Base-by-base conservation (phyloP, 805 yeast species). In the Candida corydali region DNA sequence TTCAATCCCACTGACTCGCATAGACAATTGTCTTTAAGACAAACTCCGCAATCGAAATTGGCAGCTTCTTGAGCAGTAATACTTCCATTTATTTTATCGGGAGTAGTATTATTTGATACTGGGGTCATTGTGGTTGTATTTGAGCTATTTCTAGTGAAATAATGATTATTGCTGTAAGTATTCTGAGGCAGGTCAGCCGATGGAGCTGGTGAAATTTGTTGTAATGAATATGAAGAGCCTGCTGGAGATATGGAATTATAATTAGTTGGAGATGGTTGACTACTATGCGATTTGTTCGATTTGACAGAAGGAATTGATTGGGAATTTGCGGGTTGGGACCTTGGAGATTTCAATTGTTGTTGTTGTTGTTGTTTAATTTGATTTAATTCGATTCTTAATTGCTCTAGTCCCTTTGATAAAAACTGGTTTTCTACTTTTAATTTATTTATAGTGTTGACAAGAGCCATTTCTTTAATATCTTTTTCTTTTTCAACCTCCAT, bases 401-500 rank as follows among this genome's bases (percentile, higher is more conserved):
- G 70, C n/a, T 72, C 73, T 37, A 73, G 45, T 20, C 58, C 55
- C 43, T 67, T 65, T 40, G 64, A 45, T 25, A 76, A 51, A 28
- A 52, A 55, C 37, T 59, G 70, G 50, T 75, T 75, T 46, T 70
- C 79, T 19, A 54, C 52, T 47, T 63, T 67, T 26, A 72, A 55
- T 46, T 60, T 70, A 50, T 67, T 75, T 51, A 73, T 75, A 39
- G 77, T 70, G 56, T 69, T 75, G 31, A 69, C 65, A 41, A 69
- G 57, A 2, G 73, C 70, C 55, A 78, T 74, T 50, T 78, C 86
- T 47, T 72, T 75, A 34, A 67, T 63, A 26, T 77, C 84, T 39
- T 75, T 71, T 47, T 78, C 89, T 45, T 75, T 73, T 58, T 83
- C 91, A 36, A 80, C 71, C 50, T 75, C 84, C 53, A 73, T 63